Evolutionary conservation across 2,329 filamentous ascomycete species (phyloP), one percentile per base, ranked within the genome.

Genomic region (Penicillium thymicola): DNA sequence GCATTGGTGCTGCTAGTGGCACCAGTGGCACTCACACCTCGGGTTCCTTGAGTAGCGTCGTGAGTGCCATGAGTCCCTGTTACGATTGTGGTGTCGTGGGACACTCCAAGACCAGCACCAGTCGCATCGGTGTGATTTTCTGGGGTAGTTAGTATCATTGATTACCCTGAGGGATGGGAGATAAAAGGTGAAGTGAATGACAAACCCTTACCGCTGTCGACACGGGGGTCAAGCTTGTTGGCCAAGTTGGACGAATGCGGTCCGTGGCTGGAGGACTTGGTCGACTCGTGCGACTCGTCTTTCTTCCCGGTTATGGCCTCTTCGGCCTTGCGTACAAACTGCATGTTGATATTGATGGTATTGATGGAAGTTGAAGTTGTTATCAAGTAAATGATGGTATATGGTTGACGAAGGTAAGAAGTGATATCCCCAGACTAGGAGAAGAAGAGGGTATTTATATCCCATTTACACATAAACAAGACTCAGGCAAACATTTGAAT

Each of bases 311-410:
- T 62, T 49, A 79, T 47, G 58, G 67, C 73, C 10, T 78, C 73
- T 68, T 79, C 79, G 37, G 76, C 73, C 60, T 79, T 80, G 65
- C 79, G 71, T 54, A 78, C 65, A 52, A 76, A 52, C 11, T 56
- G 34, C 54, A 56, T 56, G 10, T 36, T 52, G 34, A 21, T 40
- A 27, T n/a, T 27, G 32, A 16, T 27, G 13, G 5, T 30, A 9
- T 51, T 38, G 14, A 25, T 18, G 30, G 21, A 9, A 34, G 27
- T 23, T 36, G 25, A 18, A 46, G 18, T 34, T 32, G 43, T 16
- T 32, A 8, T 32, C 8, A 34, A 34, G 9, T 34, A 32, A 5
- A 13, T 32, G 30, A 25, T 42, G 18, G 14, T 14, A 32, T 30
- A n/a, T 42, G 13, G 21, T 32, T n/a, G 47, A n/a, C 27, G n/a